These are phyloP conservation scores for Manihot esculenta DNA, from an alignment of 441 rosid species.

Conservation along the genomic window DNA sequence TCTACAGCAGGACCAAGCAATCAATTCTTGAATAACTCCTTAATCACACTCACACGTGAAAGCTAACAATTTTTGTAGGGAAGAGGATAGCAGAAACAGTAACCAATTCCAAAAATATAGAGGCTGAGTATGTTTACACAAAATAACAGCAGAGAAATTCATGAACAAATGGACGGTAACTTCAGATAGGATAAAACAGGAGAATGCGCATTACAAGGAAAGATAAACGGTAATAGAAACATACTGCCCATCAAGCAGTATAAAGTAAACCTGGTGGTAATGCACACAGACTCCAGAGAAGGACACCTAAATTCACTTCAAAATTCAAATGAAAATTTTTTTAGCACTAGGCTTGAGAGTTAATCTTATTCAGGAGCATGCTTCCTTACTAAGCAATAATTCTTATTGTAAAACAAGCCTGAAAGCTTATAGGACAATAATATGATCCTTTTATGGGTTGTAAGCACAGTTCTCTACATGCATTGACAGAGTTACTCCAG, in stretches of 20 bases:
- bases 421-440: background rate
- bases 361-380: no score
- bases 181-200: background rate
- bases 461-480: background rate
- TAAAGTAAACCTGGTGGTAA: background rate
- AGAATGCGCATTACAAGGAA: background rate
- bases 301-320: background rate
- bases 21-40: background rate
- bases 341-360: background rate
- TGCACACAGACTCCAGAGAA: background rate
- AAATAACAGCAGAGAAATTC: background rate
- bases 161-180: background rate
- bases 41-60: background rate
- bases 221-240: background rate
- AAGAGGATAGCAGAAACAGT: background rate
- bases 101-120: conserved; percentile 2
- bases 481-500: background rate
- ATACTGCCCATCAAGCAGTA: background rate
- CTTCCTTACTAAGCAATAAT: background rate
- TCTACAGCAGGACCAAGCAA: background rate
- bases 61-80: conserved; percentile 5
- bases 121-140: background rate
- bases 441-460: background rate
- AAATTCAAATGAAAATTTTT: background rate
- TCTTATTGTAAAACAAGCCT: background rate